Evolutionary conservation across 208 protist species (phyloP), one percentile per base, ranked within the genome.

Genomic region (Strigomonas galati): DNA sequence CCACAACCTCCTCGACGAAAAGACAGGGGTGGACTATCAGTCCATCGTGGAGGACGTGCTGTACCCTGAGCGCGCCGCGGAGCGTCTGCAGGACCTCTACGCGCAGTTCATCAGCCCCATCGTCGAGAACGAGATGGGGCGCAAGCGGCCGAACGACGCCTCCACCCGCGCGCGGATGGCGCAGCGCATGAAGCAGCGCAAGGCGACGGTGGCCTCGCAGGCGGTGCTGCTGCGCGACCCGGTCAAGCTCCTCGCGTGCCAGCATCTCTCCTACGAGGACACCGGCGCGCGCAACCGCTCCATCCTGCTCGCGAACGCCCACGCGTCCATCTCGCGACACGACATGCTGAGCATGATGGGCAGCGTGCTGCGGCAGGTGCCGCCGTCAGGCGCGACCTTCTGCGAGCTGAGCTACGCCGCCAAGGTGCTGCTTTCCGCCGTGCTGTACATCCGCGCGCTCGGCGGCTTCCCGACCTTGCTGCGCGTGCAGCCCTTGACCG

Each of bases 381-480:
- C 71, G 0, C 74, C 75, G 4, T 67, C 70, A 0, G 68, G 61
- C 2, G 76, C 74, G 43, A 65, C 69, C n/a, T 82, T 84, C 56
- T 72, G 71, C 44, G 61, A 79, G 49, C 78, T 94, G 19, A 82
- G 80, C 19, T 78, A 91, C 55, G 60, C 81, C 9, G 88, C 85
- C 7, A 85, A 88, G 59, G 72, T 88, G 32, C 69, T 94, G 19
- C 79, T 89, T n/a, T 79, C 81, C 10, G 71, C 83, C 9, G 52
- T 94, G 23, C 69, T 94, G 43, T 94, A 91, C 65, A 61, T 92
- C 37, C 79, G 88, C 28, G 79, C 88, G 6, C 68, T 94, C n/a
- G 88, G 88, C 55, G 88, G 85, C 12, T 76, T 94, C 54, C 88
- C 88, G 12, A 91, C 81, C 31, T 72, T 94, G 43, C 66, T 91